Evolutionary conservation across 192 early-diverging fungal genomes (phyloP).

Genomic region (Mortierella antarctica): DNA sequence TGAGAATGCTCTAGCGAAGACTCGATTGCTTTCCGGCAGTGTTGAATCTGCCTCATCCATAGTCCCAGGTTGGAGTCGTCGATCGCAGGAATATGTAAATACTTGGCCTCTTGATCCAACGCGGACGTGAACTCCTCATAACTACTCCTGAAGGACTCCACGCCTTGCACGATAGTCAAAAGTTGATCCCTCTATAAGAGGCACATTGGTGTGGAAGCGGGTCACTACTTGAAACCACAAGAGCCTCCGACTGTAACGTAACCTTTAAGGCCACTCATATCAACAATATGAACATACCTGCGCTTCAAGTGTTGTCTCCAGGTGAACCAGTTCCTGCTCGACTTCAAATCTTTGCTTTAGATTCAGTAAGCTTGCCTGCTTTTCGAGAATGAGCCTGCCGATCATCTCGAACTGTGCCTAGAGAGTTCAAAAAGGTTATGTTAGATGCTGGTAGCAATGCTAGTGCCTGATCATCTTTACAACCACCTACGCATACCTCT

Average conservation of each 20-base stretch:
- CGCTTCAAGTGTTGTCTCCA: conserved; percentile 18
- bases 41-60: conserved; percentile 23
- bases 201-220: background rate
- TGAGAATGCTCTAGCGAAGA: background rate
- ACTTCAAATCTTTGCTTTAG: conserved; percentile 25
- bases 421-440: too few relatives aligned
- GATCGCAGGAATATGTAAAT: conserved; percentile 9
- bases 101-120: conserved; percentile 9
- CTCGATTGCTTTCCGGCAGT: conserved; percentile 10
- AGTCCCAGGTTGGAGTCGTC: conserved; percentile 7
- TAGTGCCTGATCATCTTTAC: background rate
- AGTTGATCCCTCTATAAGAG: conserved; percentile 25
- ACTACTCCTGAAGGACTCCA: conserved; percentile 2
- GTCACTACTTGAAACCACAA: background rate
- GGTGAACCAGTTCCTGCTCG: conserved; percentile 20
- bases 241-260: background rate
- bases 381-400: conserved; percentile 11
- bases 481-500: conserved; percentile 6
- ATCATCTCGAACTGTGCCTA: conserved; percentile 22
- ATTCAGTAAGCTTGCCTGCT: background rate
- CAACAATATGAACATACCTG: background rate
- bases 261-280: background rate
- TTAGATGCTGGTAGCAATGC: background rate
- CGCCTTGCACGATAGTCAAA: background rate
- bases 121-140: conserved; percentile 12